phyloP scores from a whole-genome alignment of 345 rosid species.

The Camelina hispida region DNA sequence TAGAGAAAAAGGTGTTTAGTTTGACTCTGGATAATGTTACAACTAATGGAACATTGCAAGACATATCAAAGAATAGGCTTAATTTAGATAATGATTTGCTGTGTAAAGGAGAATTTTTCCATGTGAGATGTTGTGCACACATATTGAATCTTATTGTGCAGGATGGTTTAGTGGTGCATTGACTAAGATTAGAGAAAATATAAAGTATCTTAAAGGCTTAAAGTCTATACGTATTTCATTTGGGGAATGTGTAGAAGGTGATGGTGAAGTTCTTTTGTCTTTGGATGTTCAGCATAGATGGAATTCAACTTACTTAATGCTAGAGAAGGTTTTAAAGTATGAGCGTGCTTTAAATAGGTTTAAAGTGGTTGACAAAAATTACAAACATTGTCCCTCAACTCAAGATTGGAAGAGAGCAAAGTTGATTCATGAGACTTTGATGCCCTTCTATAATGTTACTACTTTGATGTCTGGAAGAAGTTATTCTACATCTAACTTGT shows the following conservation, averaged over 20 bases:
- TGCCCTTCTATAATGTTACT: too few species aligned
- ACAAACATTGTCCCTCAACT: too few species aligned
- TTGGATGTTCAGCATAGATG: neutral
- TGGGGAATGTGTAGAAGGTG: neutral
- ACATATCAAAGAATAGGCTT: neutral
- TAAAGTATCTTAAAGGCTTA: neutral
- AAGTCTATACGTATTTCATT: neutral
- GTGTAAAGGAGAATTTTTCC: neutral
- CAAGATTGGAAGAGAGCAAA: too few species aligned
- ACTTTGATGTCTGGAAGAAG: neutral
- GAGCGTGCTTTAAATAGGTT: neutral
- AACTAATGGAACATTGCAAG: neutral
- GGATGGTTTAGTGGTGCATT: neutral
- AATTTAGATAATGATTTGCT: slow-evolving; percentile 10
- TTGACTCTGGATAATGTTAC: too few species aligned
- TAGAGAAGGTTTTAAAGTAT: neutral
- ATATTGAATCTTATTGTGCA: slow-evolving; percentile 1
- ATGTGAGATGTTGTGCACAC: neutral
- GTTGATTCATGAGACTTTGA: too few species aligned
- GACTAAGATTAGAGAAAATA: neutral
- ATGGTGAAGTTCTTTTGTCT: neutral
- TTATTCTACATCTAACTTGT: neutral
- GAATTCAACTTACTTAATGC: neutral
- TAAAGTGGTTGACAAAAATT: neutral
- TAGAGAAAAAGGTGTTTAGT: too few species aligned